Conservation (phyloP, 371 early-diverging fungal genomes). For the Mucor mucedo region DNA sequence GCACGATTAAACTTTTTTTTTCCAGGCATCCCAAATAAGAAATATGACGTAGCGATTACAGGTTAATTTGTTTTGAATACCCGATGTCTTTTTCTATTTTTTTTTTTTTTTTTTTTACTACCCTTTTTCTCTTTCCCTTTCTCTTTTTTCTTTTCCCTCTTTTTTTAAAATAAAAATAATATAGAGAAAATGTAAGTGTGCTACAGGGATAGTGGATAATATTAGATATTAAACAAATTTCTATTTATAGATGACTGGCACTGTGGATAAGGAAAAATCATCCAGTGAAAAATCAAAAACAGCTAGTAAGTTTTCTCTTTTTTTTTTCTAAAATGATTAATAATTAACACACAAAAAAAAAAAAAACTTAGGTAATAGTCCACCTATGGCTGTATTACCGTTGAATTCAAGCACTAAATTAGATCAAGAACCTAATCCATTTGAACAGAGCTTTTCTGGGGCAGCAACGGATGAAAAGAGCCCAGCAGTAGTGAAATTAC, state of each 20-base stretch:
- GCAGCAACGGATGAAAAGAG: conserved; percentile 25
- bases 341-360: neutral
- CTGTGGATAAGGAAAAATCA: neutral
- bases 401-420: conserved; percentile 63
- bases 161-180: neutral
- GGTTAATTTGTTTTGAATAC: conserved; percentile 2
- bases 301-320: too few relatives aligned
- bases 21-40: neutral
- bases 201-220: too few relatives aligned
- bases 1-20: neutral
- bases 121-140: conserved; percentile 3
- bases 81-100: conserved; percentile 11
- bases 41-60: conserved; percentile 21
- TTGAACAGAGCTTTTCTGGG: conserved; percentile 81
- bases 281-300: neutral
- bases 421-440: conserved; percentile 86
- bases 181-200: neutral
- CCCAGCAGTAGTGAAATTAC: conserved; percentile 32
- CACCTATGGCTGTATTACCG: conserved; percentile 48
- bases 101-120: conserved; percentile 3
- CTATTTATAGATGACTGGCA: neutral
- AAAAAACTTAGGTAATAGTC: neutral
- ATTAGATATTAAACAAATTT: neutral
- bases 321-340: too few relatives aligned
- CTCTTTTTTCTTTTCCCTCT: conserved; percentile 4